Evolutionary conservation across 768 basidiomycete genomes (phyloP).

Genomic region (Phylloporus arenicola): DNA sequence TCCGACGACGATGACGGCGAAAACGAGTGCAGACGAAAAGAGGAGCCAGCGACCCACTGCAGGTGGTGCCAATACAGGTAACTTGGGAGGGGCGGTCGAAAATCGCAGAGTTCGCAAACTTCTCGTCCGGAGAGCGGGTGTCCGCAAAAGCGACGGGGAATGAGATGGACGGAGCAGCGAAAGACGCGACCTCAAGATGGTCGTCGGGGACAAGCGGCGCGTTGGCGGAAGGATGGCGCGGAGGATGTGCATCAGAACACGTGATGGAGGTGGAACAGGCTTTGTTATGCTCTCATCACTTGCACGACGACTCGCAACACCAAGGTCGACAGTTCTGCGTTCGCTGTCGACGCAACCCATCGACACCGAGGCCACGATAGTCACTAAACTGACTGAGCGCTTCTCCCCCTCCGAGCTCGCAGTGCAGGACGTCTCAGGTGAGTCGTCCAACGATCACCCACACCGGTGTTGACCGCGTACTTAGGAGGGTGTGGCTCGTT

Average conservation of each 20-base stretch:
- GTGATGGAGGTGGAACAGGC: constrained; percentile 6
- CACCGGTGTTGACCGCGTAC: constrained; percentile 4
- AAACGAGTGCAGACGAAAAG: constrained; percentile 76
- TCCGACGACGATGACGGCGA: constrained; percentile 91
- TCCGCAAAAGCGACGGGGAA: constrained; percentile 5
- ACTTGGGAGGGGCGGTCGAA: constrained; percentile 31
- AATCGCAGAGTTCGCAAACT: constrained; percentile 21
- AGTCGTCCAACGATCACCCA: constrained; percentile 17
- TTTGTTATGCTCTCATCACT: constrained; percentile 17
- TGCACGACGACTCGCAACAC: constrained; percentile 31
- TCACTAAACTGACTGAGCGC: constrained; percentile 62
- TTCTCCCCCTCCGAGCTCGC: constrained; percentile 78
- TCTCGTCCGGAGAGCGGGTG: neutral
- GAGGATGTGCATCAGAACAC: constrained; percentile 18
- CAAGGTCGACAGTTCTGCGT: constrained; percentile 28
- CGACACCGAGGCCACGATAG: constrained; percentile 50
- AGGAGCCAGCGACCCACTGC: constrained; percentile 83
- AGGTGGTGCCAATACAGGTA: constrained; percentile 60
- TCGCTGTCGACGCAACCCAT: constrained; percentile 21
- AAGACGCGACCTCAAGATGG: constrained; percentile 9
- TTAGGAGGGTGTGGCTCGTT: constrained; percentile 96
- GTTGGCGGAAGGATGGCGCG: constrained; percentile 16
- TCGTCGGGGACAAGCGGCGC: constrained; percentile 2
- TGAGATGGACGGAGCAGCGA: constrained; percentile 1
- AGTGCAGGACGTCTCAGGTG: constrained; percentile 95